phyloP scores from a whole-genome alignment of 805 yeast species.

The Suhomyces prunicola region DNA sequence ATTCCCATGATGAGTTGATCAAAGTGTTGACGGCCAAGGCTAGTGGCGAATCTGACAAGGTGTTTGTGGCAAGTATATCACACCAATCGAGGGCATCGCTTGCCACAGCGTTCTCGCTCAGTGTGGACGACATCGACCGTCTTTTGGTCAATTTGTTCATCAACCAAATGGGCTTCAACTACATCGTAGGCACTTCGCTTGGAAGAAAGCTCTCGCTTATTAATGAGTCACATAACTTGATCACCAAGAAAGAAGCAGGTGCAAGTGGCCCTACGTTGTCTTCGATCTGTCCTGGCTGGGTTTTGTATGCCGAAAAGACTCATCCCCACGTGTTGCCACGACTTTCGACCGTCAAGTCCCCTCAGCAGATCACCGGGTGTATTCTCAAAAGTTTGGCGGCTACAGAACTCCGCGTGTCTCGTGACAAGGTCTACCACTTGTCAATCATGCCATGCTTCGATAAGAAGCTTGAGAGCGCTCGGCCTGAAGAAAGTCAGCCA shows the following conservation, averaged over 20 bases:
- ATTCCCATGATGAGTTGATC: conserved; percentile 77
- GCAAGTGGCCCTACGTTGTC: conserved; percentile 54
- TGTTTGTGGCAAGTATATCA: conserved; percentile 72
- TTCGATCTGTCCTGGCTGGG: conserved; percentile 94
- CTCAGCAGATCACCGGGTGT: conserved; percentile 90
- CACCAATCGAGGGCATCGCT: conserved; percentile 86
- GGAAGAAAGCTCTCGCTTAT: conserved; percentile 69
- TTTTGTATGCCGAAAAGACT: conserved; percentile 91
- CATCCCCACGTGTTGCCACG: conserved; percentile 78
- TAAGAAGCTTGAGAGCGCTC: conserved; percentile 89
- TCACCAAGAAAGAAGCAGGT: conserved; percentile 37
- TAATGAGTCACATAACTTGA: conserved; percentile 39
- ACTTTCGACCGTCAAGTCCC: conserved; percentile 74
- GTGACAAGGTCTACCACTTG: conserved; percentile 64
- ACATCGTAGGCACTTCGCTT: conserved; percentile 79
- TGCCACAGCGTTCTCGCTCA: conserved; percentile 59
- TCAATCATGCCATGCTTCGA: conserved; percentile 97
- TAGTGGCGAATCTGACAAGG: conserved; percentile 23
- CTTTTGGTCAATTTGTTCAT: conserved; percentile 57
- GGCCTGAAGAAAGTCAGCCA: conserved; percentile 56
- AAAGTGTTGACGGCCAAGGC: conserved; percentile 45
- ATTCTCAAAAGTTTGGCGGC: conserved; percentile 56
- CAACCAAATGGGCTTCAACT: conserved; percentile 60
- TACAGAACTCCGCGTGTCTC: conserved; percentile 23
- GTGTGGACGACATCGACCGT: conserved; percentile 57